Percentiles rank a stretch among this genome's conserved stretches.
phyloP scores from a whole-genome alignment of 2,329 filamentous ascomycete species.

The Aspergillus luchuensis region DNA sequence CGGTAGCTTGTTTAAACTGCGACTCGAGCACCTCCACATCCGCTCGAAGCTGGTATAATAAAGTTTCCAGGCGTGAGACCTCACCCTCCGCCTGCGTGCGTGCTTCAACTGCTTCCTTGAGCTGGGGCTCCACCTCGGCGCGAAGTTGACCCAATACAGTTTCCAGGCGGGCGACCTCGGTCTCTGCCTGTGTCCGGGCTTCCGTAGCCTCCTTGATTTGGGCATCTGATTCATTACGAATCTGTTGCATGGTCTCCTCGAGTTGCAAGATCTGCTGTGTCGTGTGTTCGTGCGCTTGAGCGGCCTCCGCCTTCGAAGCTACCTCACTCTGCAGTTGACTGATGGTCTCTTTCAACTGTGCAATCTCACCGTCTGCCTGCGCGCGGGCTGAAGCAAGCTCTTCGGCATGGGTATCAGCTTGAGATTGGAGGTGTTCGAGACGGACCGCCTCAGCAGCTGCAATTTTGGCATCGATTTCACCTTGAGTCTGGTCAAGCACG shows the following conservation, averaged over 20 bases:
- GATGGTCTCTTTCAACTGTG: slow-evolving; percentile 32
- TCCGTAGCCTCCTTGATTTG: slow-evolving; percentile 25
- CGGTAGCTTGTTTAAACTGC: slow-evolving; percentile 31
- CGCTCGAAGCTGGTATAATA: slow-evolving; percentile 35
- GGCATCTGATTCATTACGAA: slow-evolving; percentile 25
- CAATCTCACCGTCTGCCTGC: slow-evolving; percentile 29
- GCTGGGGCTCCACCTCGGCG: slow-evolving; percentile 13
- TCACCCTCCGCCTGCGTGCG: slow-evolving; percentile 25
- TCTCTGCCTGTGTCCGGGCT: slow-evolving; percentile 16
- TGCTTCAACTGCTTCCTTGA: slow-evolving; percentile 25
- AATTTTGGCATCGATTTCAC: slow-evolving; percentile 27
- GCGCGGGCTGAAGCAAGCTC: slow-evolving; percentile 24
- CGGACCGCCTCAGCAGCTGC: slow-evolving; percentile 18
- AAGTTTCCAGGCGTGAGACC: slow-evolving; percentile 23
- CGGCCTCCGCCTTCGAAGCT: slow-evolving; percentile 19
- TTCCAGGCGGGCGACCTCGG: slow-evolving; percentile 22
- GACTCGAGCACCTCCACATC: slow-evolving; percentile 38
- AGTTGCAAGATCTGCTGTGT: slow-evolving; percentile 32
- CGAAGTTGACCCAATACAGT: slow-evolving; percentile 33
- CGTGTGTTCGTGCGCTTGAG: slow-evolving; percentile 31
- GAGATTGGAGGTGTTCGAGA: slow-evolving; percentile 19
- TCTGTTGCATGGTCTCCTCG: slow-evolving; percentile 28
- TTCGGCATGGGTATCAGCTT: slow-evolving; percentile 17
- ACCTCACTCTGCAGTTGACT: slow-evolving; percentile 36
- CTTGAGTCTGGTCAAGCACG: slow-evolving; percentile 52